Evolutionary conservation across 2,329 filamentous ascomycete genomes (phyloP).

Genomic region (Colletotrichum costaricense): DNA sequence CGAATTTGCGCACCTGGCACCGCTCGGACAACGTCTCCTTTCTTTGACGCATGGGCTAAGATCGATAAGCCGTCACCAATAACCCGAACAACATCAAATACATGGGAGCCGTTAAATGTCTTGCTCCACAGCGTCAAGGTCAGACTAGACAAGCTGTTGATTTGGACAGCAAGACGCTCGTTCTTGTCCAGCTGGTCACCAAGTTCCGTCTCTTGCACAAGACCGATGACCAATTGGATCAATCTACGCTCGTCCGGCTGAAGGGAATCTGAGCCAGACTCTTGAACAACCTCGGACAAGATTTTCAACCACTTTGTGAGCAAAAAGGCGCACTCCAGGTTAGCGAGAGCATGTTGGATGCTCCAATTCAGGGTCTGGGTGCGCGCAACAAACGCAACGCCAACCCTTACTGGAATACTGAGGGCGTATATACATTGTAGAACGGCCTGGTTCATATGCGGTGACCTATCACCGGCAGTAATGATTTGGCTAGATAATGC

Average conservation of each 20-base stretch:
- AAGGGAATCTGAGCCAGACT: conserved; percentile 27
- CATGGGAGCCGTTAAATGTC: neutral
- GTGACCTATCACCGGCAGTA: conserved; percentile 44
- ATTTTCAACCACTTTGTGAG: conserved; percentile 54
- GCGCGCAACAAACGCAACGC: conserved; percentile 62
- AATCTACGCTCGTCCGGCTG: conserved; percentile 38
- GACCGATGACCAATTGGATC: conserved; percentile 37
- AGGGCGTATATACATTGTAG: conserved; percentile 65
- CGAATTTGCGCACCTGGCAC: no score
- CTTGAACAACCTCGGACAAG: conserved; percentile 24
- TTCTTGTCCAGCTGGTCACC: conserved; percentile 30
- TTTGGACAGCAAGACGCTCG: neutral
- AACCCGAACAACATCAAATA: neutral
- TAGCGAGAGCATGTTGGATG: conserved; percentile 65
- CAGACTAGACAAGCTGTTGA: neutral
- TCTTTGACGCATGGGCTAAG: neutral
- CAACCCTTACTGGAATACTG: conserved; percentile 63
- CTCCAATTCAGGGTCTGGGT: conserved; percentile 67
- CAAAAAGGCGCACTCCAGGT: conserved; percentile 61
- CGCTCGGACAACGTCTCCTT: no score
- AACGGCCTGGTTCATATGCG: conserved; percentile 59
- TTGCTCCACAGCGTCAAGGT: neutral
- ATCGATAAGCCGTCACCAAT: neutral
- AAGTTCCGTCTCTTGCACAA: conserved; percentile 42
- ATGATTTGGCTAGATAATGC: conserved; percentile 52